Base-by-base conservation (phyloP, 345 rosid genomes). In the Citrus cavaleriei region DNA sequence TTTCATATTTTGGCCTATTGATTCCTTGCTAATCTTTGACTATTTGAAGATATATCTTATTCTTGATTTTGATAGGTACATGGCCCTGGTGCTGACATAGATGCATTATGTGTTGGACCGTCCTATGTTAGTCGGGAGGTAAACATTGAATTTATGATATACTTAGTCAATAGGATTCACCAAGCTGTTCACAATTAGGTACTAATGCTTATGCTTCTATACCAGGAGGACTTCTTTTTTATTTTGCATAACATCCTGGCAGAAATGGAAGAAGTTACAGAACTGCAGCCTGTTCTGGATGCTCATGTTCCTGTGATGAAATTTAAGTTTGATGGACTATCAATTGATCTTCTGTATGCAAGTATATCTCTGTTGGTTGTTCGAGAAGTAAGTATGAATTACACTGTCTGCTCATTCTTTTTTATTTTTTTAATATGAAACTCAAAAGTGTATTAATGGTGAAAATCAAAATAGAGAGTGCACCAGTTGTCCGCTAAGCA, bases 231-330 rank as follows among this genome's bases (percentile, higher is more conserved):
- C 79, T 91, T 91, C 83, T 91, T 91, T 83, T 84, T 85, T 78
- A 64, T 79, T 62, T 77, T 91, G 83, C 89, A 90, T 78, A 81
- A 84, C 35, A 84, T 83, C 51, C 86, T 91, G 35, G 86, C 85
- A 10, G 87, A 88, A 75, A 85, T 86, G 87, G 91, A 87, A 81
- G 93, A 88, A 82, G 87, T 91, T 34, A 81, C 91, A 10, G 95
- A 91, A 80, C 76, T 91, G 30, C 95, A 91, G 55, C 89, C 93
- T n/a, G 87, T 91, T 79, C 93, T 91, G 14, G 90, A 91, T 85
- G 95, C 95, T 84, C 93, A 90, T 76, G 95, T 91, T 32, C 95
- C 95, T 70, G 89, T 91, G 22, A 87, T 91, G 95, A 91, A 84
- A 81, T 91, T 91, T 63, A 91, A 90, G 83, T 91, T 88, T 67